phyloP scores from a whole-genome alignment of 148 eudicot genomes.

The Oxyria digyna region DNA sequence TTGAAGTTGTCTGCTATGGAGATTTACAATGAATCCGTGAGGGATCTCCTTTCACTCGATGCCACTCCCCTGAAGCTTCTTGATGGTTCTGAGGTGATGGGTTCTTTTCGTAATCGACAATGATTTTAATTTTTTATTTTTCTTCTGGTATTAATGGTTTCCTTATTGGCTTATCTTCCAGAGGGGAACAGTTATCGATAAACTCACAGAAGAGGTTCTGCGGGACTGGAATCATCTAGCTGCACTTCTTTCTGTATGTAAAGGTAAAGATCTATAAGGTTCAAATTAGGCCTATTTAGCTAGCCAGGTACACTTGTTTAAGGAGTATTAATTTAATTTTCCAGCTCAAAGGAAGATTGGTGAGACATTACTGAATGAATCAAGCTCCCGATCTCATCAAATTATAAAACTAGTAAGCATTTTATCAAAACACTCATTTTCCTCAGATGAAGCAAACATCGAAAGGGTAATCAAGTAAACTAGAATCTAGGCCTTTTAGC shows the following conservation, averaged over 20 bases:
- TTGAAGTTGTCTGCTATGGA: conserved; percentile 94
- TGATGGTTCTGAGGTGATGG: conserved; percentile 91
- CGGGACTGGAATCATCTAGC: conserved; percentile 66
- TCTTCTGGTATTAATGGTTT: neutral
- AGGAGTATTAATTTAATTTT: conserved; percentile 4
- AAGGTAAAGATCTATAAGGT: conserved; percentile 32
- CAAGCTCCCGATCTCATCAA: conserved; percentile 95
- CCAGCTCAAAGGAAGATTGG: conserved; percentile 96
- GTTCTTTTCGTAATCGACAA: neutral
- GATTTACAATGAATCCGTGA: conserved; percentile 90
- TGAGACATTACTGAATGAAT: conserved; percentile 72
- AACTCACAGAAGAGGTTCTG: conserved; percentile 73
- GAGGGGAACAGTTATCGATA: conserved; percentile 95
- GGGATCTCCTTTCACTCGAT: conserved; percentile 75
- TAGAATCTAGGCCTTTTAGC: neutral
- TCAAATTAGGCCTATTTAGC: neutral
- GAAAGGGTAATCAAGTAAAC: neutral
- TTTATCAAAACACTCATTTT: neutral
- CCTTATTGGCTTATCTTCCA: conserved; percentile 14
- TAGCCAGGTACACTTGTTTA: neutral
- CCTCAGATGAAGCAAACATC: neutral
- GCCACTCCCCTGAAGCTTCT: conserved; percentile 65
- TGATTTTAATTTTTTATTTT: neutral
- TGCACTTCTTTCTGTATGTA: conserved; percentile 76
- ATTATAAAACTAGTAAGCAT: conserved; percentile 74